phyloP scores from a whole-genome alignment of 2,329 filamentous ascomycete species.

The Sclerotinia subarctica region DNA sequence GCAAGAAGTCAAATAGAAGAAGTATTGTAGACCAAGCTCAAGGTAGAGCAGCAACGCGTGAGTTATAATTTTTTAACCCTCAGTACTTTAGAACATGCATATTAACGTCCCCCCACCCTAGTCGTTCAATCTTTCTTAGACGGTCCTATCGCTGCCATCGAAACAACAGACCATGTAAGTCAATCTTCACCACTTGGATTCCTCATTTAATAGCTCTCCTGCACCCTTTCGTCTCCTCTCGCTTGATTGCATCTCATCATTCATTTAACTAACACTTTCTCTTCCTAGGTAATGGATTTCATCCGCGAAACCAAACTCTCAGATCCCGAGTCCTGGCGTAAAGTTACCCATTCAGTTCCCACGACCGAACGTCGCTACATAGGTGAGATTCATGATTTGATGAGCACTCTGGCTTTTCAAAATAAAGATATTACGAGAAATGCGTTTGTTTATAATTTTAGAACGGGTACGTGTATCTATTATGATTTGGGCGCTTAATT shows the following conservation, averaged over 20 bases:
- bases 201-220: background rate
- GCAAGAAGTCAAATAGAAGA: constrained; percentile 87
- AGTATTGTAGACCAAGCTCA: constrained; percentile 80
- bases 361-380: constrained; percentile 79
- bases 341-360: constrained; percentile 72
- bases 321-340: constrained; percentile 80
- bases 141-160: constrained; percentile 81
- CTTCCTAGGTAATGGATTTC: constrained; percentile 53
- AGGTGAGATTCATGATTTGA: constrained; percentile 74
- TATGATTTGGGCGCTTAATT: constrained; percentile 64
- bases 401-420: constrained; percentile 59
- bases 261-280: background rate
- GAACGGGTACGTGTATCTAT: constrained; percentile 78
- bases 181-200: background rate
- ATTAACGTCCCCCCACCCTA: background rate
- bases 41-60: constrained; percentile 50
- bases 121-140: constrained; percentile 68
- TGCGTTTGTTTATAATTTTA: constrained; percentile 89
- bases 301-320: constrained; percentile 72
- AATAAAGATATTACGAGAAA: constrained; percentile 61
- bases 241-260: no score
- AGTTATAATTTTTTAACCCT: background rate
- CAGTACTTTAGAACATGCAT: background rate
- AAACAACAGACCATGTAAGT: constrained; percentile 73
- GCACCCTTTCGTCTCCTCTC: no score